A percentile compares a stretch with the other conserved stretches of the same genome.
These are phyloP conservation scores for Populus euphratica DNA, from an alignment of 345 rosid genomes.

Conservation along the genomic window DNA sequence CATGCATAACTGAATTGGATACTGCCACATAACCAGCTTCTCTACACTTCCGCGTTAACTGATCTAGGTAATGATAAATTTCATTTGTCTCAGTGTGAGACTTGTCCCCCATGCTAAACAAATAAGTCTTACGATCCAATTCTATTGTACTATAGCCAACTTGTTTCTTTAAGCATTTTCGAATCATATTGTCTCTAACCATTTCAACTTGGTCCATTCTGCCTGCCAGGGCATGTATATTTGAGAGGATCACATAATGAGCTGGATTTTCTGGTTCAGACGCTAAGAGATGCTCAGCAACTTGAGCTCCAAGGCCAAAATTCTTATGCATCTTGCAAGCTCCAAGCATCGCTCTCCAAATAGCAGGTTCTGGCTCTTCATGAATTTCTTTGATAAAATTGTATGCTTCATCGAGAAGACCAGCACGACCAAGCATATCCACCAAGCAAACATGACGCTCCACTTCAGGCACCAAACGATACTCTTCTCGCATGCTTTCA, in stretches of 20 bases:
- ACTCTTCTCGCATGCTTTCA: constrained; percentile 50
- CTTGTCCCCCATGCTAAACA: constrained; percentile 77
- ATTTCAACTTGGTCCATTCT: constrained; percentile 59
- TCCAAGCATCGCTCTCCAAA: constrained; percentile 93
- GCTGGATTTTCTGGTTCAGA: constrained; percentile 80
- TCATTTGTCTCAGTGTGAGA: constrained; percentile 52
- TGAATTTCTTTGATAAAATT: constrained; percentile 41
- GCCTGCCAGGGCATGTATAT: constrained; percentile 75
- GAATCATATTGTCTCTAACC: constrained; percentile 62
- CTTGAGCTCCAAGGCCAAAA: constrained; percentile 62
- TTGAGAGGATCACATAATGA: constrained; percentile 86
- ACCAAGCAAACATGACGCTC: constrained; percentile 84
- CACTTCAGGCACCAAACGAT: constrained; percentile 45
- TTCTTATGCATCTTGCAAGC: constrained; percentile 92
- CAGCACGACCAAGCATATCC: constrained; percentile 88
- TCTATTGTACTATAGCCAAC: constrained; percentile 74
- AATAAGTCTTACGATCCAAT: constrained; percentile 41
- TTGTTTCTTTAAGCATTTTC: constrained; percentile 56
- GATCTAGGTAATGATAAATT: constrained; percentile 60
- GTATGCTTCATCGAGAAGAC: constrained; percentile 60
- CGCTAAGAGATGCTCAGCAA: constrained; percentile 64
- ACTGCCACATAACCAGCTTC: constrained; percentile 61
- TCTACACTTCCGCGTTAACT: constrained; percentile 56
- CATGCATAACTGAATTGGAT: constrained; percentile 67
- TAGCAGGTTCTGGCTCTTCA: constrained; percentile 52